Evolutionary conservation across 2,329 filamentous ascomycete genomes (phyloP), one percentile per base, ranked within the genome.

Genomic region (Aureobasidium lini): DNA sequence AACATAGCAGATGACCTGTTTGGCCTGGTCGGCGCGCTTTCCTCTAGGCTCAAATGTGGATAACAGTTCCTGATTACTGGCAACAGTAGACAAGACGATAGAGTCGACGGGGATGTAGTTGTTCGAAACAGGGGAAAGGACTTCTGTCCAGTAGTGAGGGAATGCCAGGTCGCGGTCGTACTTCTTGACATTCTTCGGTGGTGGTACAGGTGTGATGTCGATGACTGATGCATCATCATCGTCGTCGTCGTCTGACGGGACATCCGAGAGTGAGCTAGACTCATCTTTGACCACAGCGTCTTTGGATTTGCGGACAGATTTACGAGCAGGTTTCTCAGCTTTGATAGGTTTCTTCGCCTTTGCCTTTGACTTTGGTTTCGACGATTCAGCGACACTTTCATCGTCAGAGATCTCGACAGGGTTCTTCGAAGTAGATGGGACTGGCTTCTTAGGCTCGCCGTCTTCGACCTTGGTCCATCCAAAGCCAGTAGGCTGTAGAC

Each of bases 131-230:
- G 90, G 88, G 0, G 92, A 96, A 1, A 94, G 78, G 2, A 89
- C 87, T 71, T 99, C 94, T 0, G 88, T 88, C 94, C 94, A 99
- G 71, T 97, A 97, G 53, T 89, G 87, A 1, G 94, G 92, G 64
- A 87, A 94, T 2, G 86, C 83, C 31, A 96, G 78, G 65, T 95
- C 91, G 18, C 81, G 79, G 66, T 95, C 90, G 66, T 86, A 89
- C 57, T 80, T 78, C 61, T 78, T 79, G 40, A 71, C 60, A 39
- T 64, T 73, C 64, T 74, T 80, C 53, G 71, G 73, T 5, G 76
- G 73, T 2, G 73, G 72, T 8, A 74, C 63, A 34, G 77, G 73
- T 11, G 77, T 79, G 18, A 86, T 64, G 59, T 87, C 83, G 7
- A 86, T 72, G 1, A 85, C 75, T 0, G 83, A 83, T 6, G 74